These are phyloP conservation scores for Hirschioporus abietinus DNA, from an alignment of 768 basidiomycete species.

Conservation along the genomic window DNA sequence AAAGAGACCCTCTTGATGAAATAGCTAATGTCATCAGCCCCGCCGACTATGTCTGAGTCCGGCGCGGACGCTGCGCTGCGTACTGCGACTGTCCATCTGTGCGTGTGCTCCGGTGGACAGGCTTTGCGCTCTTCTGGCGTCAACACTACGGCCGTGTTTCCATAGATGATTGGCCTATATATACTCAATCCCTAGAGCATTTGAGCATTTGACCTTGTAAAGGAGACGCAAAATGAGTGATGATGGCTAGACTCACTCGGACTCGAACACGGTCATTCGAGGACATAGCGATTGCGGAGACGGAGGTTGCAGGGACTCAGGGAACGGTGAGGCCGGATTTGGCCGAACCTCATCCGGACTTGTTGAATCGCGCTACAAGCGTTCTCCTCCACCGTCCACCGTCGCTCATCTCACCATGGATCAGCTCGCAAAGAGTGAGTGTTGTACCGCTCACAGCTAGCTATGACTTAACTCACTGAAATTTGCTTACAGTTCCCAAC, in stretches of 20 bases:
- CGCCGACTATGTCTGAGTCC: constrained; percentile 76
- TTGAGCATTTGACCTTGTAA: constrained; percentile 12
- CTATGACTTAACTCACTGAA: constrained; percentile 3
- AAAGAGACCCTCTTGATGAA: constrained; percentile 96
- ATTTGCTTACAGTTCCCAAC: constrained; percentile 50
- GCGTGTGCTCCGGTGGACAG: constrained; percentile 74
- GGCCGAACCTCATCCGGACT: constrained; percentile 26
- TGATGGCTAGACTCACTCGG: constrained; percentile 47
- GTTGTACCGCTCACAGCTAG: constrained; percentile 8
- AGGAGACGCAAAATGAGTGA: constrained; percentile 12
- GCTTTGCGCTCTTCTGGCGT: constrained; percentile 63
- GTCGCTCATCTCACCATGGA: constrained; percentile 36
- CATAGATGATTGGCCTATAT: constrained; percentile 89
- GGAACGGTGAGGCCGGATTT: constrained; percentile 31
- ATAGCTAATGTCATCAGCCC: constrained; percentile 84
- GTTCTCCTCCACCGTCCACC: constrained; percentile 32
- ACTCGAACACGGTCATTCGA: constrained; percentile 73
- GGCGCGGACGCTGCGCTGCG: constrained; percentile 78
- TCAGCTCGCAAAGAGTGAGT: constrained; percentile 19
- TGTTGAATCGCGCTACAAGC: constrained; percentile 14
- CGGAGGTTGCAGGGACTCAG: constrained; percentile 22
- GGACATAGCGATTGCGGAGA: constrained; percentile 29
- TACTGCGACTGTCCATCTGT: constrained; percentile 94
- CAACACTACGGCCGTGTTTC: constrained; percentile 83
- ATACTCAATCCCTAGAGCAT: constrained; percentile 72